Conservation (phyloP, 768 basidiomycete species). For the Amanita muscaria region DNA sequence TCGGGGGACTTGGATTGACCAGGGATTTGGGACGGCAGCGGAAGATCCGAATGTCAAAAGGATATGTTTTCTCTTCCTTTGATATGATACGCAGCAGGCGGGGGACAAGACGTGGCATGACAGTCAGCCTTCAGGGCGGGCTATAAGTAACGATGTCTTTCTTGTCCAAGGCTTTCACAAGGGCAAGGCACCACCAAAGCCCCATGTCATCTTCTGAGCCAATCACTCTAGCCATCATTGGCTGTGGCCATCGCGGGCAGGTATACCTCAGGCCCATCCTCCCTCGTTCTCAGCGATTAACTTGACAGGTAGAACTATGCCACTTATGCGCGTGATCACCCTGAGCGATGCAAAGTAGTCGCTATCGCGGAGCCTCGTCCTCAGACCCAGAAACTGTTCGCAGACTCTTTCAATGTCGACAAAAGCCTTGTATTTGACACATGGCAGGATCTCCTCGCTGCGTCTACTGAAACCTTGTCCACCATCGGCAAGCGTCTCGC, state of each 20-base stretch:
- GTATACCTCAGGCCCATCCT: conserved; percentile 28
- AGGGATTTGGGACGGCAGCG: conserved; percentile 19
- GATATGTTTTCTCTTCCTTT: conserved; percentile 20
- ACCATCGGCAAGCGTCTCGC: conserved; percentile 64
- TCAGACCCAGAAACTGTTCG: conserved; percentile 52
- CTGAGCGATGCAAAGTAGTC: conserved; percentile 64
- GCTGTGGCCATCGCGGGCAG: conserved; percentile 78
- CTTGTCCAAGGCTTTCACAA: not conserved
- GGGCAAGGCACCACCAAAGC: not conserved
- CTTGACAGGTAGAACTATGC: conserved; percentile 45
- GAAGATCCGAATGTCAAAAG: conserved; percentile 14
- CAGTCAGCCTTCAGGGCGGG: too few species aligned
- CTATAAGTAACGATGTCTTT: too few species aligned
- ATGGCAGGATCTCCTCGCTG: conserved; percentile 63
- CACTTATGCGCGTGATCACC: conserved; percentile 47
- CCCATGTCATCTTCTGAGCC: conserved; percentile 21
- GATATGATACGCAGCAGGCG: conserved; percentile 43
- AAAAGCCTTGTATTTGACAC: conserved; percentile 58
- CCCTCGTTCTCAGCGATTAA: not conserved
- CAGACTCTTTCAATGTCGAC: conserved; percentile 50
- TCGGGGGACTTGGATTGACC: conserved; percentile 24
- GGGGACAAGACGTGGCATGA: conserved; percentile 66
- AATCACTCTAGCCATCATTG: conserved; percentile 69
- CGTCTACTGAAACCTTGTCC: conserved; percentile 57
- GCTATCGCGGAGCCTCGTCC: conserved; percentile 80